Conservation (phyloP, 176 grass and related monocot genomes). For the Oryza nivara region DNA sequence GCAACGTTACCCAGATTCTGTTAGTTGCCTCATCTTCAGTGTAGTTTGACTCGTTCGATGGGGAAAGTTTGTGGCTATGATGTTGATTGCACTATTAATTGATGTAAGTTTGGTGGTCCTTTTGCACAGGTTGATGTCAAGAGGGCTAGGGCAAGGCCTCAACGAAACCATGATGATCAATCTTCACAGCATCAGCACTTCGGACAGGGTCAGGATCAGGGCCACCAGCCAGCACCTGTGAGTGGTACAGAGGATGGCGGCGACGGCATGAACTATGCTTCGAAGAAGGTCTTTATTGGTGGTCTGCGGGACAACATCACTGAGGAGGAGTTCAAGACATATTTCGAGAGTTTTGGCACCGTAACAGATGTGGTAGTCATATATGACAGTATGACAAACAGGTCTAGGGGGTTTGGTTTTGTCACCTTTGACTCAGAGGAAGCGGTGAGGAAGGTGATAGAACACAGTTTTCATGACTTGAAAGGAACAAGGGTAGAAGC, state of each 20-base stretch:
- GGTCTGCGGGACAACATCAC: slow-evolving; percentile 67
- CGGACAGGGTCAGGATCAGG: slow-evolving; percentile 35
- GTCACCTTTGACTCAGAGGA: slow-evolving; percentile 78
- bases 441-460: slow-evolving; percentile 59
- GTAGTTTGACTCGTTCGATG: not conserved
- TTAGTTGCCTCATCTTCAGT: not conserved
- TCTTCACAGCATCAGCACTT: slow-evolving; percentile 34
- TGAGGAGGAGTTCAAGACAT: slow-evolving; percentile 58
- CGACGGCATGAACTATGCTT: slow-evolving; percentile 35
- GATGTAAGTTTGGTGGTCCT: not conserved
- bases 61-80: not conserved
- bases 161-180: slow-evolving; percentile 37
- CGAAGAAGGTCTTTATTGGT: slow-evolving; percentile 85
- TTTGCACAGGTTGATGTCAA: slow-evolving; percentile 70
- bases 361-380: slow-evolving; percentile 79
- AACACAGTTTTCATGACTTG: slow-evolving; percentile 61
- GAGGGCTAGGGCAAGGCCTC: slow-evolving; percentile 58
- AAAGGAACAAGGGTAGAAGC: slow-evolving; percentile 71
- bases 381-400: slow-evolving; percentile 64
- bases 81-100: not conserved
- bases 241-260: not conserved
- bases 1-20: not conserved
- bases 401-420: slow-evolving; percentile 81
- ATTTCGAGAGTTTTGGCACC: slow-evolving; percentile 80
- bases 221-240: slow-evolving; percentile 21